These are phyloP conservation scores for Schizosaccharomyces osmophilus DNA, from an alignment of 805 yeast genomes.

Conservation along the genomic window DNA sequence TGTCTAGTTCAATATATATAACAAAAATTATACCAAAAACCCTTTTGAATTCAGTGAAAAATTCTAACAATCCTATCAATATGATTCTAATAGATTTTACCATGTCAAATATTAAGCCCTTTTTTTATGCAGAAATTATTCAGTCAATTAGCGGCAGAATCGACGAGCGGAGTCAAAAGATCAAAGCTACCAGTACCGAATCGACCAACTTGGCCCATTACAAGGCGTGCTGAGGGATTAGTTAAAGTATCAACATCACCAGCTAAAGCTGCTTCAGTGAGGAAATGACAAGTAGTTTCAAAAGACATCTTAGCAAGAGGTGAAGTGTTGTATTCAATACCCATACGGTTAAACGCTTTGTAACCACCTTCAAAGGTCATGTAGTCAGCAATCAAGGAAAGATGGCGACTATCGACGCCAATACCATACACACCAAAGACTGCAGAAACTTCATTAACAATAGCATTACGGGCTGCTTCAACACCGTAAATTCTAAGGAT, in stretches of 20 bases:
- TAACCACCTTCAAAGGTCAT: slow-evolving; percentile 98
- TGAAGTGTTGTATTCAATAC: slow-evolving; percentile 85
- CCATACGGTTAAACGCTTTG: slow-evolving; percentile 91
- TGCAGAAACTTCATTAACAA: slow-evolving; percentile 82
- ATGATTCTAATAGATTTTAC: neutral
- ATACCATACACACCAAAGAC: slow-evolving; percentile 94
- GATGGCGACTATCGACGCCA: slow-evolving; percentile 73
- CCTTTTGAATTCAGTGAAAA: neutral
- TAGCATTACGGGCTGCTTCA: slow-evolving; percentile 94
- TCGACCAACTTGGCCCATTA: slow-evolving; percentile 65
- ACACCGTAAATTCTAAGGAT: slow-evolving; percentile 86
- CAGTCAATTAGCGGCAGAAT: slow-evolving; percentile 2
- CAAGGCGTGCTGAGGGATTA: slow-evolving; percentile 82
- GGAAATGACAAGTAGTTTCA: slow-evolving; percentile 92
- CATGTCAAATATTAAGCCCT: too few relatives aligned
- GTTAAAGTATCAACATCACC: slow-evolving; percentile 72
- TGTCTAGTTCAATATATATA: neutral
- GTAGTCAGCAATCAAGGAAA: slow-evolving; percentile 92
- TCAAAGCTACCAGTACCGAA: slow-evolving; percentile 96
- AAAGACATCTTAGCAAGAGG: slow-evolving; percentile 97
- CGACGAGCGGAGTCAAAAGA: slow-evolving; percentile 15
- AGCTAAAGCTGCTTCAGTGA: slow-evolving; percentile 86
- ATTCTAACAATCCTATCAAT: neutral
- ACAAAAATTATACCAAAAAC: neutral
- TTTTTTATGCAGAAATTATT: neutral